Conservation (phyloP, 2,329 filamentous ascomycete genomes). For the Capronia epimyces region DNA sequence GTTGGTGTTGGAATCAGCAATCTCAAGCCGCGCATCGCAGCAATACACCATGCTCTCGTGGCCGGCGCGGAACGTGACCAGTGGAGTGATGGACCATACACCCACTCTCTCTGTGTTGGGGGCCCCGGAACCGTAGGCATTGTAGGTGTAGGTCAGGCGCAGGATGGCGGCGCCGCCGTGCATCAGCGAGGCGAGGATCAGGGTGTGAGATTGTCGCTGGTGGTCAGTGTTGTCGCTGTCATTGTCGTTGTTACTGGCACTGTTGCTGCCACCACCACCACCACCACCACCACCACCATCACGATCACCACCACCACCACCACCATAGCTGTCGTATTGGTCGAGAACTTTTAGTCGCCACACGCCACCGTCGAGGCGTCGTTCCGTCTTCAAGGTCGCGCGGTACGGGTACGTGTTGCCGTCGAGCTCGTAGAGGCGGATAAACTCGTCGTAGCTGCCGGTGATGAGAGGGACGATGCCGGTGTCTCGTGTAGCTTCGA, state of each 20-base stretch:
- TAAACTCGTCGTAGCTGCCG: constrained; percentile 83
- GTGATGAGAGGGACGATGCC: constrained; percentile 65
- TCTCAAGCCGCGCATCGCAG: constrained; percentile 49
- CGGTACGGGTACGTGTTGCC: constrained; percentile 23
- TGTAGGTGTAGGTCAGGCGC: constrained; percentile 35
- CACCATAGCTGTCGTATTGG: too few relatives aligned
- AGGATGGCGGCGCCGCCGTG: constrained; percentile 74
- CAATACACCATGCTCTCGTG: constrained; percentile 96
- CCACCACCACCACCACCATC: too few relatives aligned
- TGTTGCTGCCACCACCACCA: not conserved
- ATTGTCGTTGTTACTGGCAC: not conserved
- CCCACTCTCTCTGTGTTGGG: constrained; percentile 9
- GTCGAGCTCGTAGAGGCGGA: constrained; percentile 57
- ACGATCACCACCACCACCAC: too few relatives aligned
- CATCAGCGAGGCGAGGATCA: constrained; percentile 87
- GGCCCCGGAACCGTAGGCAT: constrained; percentile 24
- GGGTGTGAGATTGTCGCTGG: constrained; percentile 32
- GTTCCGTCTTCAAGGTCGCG: constrained; percentile 46
- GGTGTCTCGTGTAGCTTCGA: constrained; percentile 22
- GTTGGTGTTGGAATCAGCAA: not conserved
- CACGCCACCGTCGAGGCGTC: constrained; percentile 70
- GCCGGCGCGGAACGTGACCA: constrained; percentile 66
- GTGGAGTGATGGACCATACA: constrained; percentile 51
- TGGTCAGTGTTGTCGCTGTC: not conserved
- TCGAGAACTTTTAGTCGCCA: constrained; percentile 68